Evolutionary conservation across 2,329 filamentous ascomycete genomes (phyloP), one percentile per base, ranked within the genome.

Genomic region (Emmonsiellopsis sp.): DNA sequence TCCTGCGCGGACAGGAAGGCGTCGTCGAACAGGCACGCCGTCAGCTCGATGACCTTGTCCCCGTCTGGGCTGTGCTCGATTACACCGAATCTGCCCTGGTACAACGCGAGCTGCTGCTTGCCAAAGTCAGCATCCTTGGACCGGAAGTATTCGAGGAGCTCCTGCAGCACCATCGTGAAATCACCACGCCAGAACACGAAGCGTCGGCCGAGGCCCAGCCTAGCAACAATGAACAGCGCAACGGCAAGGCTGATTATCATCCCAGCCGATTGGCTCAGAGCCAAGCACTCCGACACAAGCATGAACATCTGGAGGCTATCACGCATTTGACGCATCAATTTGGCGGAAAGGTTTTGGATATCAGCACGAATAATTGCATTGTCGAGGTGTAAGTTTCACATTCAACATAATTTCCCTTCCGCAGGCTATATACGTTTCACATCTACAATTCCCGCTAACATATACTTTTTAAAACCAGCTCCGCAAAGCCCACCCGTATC

Each of bases 91-190:
- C 93, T 5, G 89, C 93, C 2, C 83, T 98, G 26, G 93, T 98
- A 16, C 93, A 98, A 80, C 86, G 93, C 58, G 93, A 98, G 73
- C 79, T 98, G 32, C 81, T 98, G 7, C 83, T 98, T 38, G 92
- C 93, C 64, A 98, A 98, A 79, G 82, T 98, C 73, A 95, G 92
- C 71, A 95, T 95, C 57, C 81, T 98, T 38, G 93, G 93, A 0
- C 93, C 93, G 5, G 93, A 98, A 77, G 96, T 95, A 75, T 98
- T 96, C 64, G 92, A 97, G 75, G 93, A 98, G 75, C 81, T 98
- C 54, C 83, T 96, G 61, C 86, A 89, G 53, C 93, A 98, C 73
- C 93, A 98, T 74, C 85, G 91, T 55, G 93, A 97, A 75, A 95
- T 97, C 71, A 84, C 81, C 9, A 76, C 78, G 20, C 73, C 76